Base-by-base conservation (phyloP, 2,329 filamentous ascomycete genomes). In the Hypoxylon sp. region DNA sequence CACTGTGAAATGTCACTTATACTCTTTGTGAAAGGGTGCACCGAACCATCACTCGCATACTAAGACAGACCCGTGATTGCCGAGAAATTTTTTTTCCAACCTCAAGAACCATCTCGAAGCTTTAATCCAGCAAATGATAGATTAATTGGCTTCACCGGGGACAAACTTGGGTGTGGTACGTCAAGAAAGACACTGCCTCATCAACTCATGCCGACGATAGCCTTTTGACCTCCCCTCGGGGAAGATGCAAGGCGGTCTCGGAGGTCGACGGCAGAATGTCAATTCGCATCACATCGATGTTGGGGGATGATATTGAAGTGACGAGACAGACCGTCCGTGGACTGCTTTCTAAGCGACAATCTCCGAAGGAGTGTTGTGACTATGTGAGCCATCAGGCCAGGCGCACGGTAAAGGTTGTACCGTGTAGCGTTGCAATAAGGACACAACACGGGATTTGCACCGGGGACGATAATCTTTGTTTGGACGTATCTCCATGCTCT, bases 191-290 rank as follows among this genome's bases (percentile, higher is more conserved):
- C 70, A 74, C 55, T 55, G 73, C 68, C 72, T 69, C 69, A 63
- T 68, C 64, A 63, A 69, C 64, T 73, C 71, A 66, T 72, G 66
- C 75, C 74, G 75, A 77, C 55, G 46, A 67, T 77, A 77, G 70
- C 75, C 75, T 74, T 55, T 54, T 24, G 44, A 19, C 24, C 48
- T 69, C 50, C 9, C 29, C 26, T 44, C 22, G 31, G 58, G n/a
- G 29, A 24, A 39, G 11, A 51, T 55, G 33, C 26, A 33, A 67
- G 46, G 58, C 31, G 14, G 44, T 55, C 57, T 44, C 31, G 54
- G 44, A 53, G 24, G 26, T 50, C 48, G 44, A 22, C 44, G 47
- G 31, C 29, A 54, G 47, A 63, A 61, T 33, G 22, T 33, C 39
- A 46, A 47, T 52, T 46, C 33, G 35, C 24, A 33, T 17, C 35